These are phyloP conservation scores for Pseudogymnoascus sp. DNA, from an alignment of 2,329 filamentous ascomycete species.

Conservation along the genomic window DNA sequence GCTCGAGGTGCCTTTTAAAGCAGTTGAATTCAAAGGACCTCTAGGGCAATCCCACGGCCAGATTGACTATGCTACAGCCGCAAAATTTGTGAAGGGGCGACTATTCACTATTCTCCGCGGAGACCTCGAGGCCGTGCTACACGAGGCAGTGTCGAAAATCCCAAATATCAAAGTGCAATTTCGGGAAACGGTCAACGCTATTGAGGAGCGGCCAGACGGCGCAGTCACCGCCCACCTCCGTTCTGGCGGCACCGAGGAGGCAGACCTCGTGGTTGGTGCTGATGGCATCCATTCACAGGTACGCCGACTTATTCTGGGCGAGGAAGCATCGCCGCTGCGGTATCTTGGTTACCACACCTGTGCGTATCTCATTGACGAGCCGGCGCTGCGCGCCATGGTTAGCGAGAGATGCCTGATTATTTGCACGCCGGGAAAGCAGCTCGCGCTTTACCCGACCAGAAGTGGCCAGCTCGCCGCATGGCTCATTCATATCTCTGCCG, in stretches of 20 bases:
- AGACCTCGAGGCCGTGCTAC: background rate
- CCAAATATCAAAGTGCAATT: background rate
- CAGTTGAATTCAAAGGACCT: background rate
- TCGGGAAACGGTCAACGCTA: background rate
- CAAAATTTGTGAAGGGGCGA: background rate
- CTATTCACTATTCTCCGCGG: background rate
- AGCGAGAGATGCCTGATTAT: background rate
- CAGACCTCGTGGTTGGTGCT: constrained; percentile 37
- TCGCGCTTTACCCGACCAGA: background rate
- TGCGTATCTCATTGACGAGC: background rate
- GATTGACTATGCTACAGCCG: background rate
- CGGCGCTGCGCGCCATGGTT: background rate
- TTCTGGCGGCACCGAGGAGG: constrained; percentile 10
- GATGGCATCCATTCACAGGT: constrained; percentile 57
- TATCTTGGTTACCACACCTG: background rate
- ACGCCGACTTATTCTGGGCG: constrained; percentile 30
- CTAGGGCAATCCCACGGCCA: background rate
- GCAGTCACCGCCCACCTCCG: background rate
- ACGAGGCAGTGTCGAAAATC: background rate
- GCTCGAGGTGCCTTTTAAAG: background rate
- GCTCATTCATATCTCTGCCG: background rate
- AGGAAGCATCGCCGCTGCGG: background rate
- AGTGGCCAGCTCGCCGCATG: background rate
- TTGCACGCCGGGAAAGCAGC: background rate
- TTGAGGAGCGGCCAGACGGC: background rate